Evolutionary conservation across 2,329 filamentous ascomycete species (phyloP).

Genomic region (Thelonectria blattea): DNA sequence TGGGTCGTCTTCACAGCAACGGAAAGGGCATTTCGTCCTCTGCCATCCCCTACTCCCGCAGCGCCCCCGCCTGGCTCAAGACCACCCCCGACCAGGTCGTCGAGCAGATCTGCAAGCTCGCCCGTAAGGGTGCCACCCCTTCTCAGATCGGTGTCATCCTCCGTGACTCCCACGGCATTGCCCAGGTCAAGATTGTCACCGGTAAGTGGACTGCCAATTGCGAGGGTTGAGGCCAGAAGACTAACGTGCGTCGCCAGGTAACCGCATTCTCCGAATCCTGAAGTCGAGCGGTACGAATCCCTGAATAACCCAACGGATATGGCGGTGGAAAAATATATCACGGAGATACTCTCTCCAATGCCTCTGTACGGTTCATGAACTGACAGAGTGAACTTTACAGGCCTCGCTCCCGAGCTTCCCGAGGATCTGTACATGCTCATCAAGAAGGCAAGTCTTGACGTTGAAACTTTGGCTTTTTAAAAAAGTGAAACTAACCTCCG

Average conservation of each 20-base stretch:
- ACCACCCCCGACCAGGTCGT: slow-evolving; percentile 98
- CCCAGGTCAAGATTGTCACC: slow-evolving; percentile 97
- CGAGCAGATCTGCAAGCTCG: slow-evolving; percentile 99
- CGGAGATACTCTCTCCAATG: slow-evolving; percentile 51
- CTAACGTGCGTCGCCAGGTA: slow-evolving; percentile 69
- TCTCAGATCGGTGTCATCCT: slow-evolving; percentile 99
- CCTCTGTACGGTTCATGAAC: slow-evolving; percentile 87
- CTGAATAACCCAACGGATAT: slow-evolving; percentile 39
- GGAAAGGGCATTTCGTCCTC: slow-evolving; percentile 99
- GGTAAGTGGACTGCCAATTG: slow-evolving; percentile 65
- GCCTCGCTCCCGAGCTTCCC: slow-evolving; percentile 97
- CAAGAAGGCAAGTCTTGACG: slow-evolving; percentile 80
- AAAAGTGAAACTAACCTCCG: slow-evolving; percentile 4
- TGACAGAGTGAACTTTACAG: slow-evolving; percentile 92
- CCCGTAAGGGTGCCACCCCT: slow-evolving; percentile 97
- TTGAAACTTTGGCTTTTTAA: too few species aligned
- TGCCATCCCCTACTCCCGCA: slow-evolving; percentile 95
- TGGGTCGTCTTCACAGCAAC: slow-evolving; percentile 99
- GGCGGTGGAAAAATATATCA: slow-evolving; percentile 38
- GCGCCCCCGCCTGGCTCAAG: slow-evolving; percentile 94
- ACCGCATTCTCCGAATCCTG: slow-evolving; percentile 99
- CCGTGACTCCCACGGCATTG: slow-evolving; percentile 96
- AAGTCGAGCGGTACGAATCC: slow-evolving; percentile 90
- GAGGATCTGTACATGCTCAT: slow-evolving; percentile 99
- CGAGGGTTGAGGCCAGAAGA: slow-evolving; percentile 12